Evolutionary conservation across 768 basidiomycete species (phyloP), one percentile per base, ranked within the genome.

Genomic region (Boletus subcaerulescens): DNA sequence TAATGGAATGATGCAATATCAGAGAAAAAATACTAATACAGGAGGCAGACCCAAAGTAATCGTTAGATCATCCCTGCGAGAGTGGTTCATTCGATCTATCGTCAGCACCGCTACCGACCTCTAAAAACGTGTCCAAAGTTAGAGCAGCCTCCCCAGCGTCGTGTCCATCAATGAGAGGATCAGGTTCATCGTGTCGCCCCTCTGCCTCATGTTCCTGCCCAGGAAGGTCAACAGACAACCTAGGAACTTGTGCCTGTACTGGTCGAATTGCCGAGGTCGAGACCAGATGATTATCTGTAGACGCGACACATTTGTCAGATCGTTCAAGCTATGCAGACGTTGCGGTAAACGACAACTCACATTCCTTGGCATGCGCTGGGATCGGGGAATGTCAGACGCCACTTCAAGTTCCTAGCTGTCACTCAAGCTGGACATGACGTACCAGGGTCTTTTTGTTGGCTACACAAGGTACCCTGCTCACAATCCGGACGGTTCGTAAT

Each of bases 321-420:
- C 43, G 10, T 13, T 20, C 40, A 3, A 31, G 26, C 10, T 4
- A 55, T 29, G 35, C 31, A 24, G 50, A 14, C 22, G 29, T 53
- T 52, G 56, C 18, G 26, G 38, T 43, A 53, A 11, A 31, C 36
- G 40, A 35, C 31, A 35, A 71, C 85, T 70, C 63, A 91, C 90
- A 91, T 71, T 91, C 88, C 70, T 75, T 82, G 10, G 88, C 87
- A 65, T 92, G 90, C 4, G 73, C 89, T 89, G 43, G 29, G 51
- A 39, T 51, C 48, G 18, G 52, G 11, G 26, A 49, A 40, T 45
- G 50, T 60, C 40, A 65, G 53, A 53, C 31, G 43, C 39, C 52
- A 48, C 10, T 41, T 52, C 43, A 51, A 43, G 24, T n/a, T 20
- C 52, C 22, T 29, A 43, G 8, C 42, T 52, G n/a, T 48, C 35